These are phyloP conservation scores for Hyaloscypha bicolor DNA, from an alignment of 495 filamentous ascomycete species.

Conservation along the genomic window DNA sequence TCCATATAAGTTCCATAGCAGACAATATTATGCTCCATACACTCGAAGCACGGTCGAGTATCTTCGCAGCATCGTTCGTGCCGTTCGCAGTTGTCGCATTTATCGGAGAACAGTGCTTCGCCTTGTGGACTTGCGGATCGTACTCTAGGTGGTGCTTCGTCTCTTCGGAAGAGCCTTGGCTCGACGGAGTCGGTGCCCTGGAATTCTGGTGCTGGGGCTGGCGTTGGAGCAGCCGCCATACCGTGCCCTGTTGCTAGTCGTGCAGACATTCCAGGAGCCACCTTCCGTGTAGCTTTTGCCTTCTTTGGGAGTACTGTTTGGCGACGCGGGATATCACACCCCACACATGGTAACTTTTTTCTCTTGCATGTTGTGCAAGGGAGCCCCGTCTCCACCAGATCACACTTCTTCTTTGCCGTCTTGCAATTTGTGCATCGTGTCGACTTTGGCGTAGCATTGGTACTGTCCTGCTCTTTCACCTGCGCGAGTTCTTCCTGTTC, in stretches of 20 bases:
- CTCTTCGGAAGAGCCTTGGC: neutral
- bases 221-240: too few species aligned
- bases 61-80: neutral
- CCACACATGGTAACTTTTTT: neutral
- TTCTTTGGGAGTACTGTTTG: too few species aligned
- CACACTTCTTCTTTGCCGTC: neutral
- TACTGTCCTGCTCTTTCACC: neutral
- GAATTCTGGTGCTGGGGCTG: neutral
- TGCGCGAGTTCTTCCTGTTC: neutral
- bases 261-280: too few species aligned
- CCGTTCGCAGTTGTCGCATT: neutral
- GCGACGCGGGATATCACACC: neutral
- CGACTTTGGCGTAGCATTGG: neutral
- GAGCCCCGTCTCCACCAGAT: neutral
- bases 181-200: neutral
- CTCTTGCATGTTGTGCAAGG: neutral
- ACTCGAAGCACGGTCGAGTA: neutral
- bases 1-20: neutral
- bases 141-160: neutral
- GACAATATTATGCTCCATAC: neutral
- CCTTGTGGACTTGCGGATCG: neutral
- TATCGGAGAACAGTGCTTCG: neutral
- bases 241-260: too few species aligned
- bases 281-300: neutral
- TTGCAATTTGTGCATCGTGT: neutral